A percentile compares a stretch with the other conserved stretches of the same genome.
These are phyloP conservation scores for Leccinum arenicola DNA, from an alignment of 768 basidiomycete genomes.

Conservation along the genomic window DNA sequence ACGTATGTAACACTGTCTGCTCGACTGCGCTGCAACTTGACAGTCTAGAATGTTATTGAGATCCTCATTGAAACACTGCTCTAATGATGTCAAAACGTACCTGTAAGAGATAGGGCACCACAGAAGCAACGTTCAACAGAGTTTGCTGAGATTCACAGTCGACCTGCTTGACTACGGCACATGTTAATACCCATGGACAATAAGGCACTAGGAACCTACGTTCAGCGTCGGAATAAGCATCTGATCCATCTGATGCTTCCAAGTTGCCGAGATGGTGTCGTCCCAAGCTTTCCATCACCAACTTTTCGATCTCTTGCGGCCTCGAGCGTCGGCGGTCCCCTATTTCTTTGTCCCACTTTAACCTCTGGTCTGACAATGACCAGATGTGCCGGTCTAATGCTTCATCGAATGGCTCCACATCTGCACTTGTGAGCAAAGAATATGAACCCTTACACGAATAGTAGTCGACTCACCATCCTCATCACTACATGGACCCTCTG, in stretches of 20 bases:
- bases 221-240: not conserved
- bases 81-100: constrained; percentile 30
- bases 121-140: constrained; percentile 35
- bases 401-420: constrained; percentile 83
- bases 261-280: constrained; percentile 32
- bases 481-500: constrained; percentile 57
- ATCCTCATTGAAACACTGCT: not conserved
- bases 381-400: constrained; percentile 79
- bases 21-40: constrained; percentile 51
- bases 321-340: constrained; percentile 62
- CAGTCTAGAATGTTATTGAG: constrained; percentile 33
- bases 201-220: constrained; percentile 8
- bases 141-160: constrained; percentile 24
- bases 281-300: constrained; percentile 38
- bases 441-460: not conserved
- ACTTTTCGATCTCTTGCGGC: constrained; percentile 51
- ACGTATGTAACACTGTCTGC: constrained; percentile 44
- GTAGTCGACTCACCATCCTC: constrained; percentile 45
- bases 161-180: constrained; percentile 18
- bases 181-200: constrained; percentile 1
- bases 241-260: constrained; percentile 19
- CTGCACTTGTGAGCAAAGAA: constrained; percentile 31
- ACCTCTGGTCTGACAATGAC: constrained; percentile 70
- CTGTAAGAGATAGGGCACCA: constrained; percentile 51
- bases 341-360: constrained; percentile 73